phyloP scores from a whole-genome alignment of 2,329 filamentous ascomycete genomes.

The Penicillium sp. region DNA sequence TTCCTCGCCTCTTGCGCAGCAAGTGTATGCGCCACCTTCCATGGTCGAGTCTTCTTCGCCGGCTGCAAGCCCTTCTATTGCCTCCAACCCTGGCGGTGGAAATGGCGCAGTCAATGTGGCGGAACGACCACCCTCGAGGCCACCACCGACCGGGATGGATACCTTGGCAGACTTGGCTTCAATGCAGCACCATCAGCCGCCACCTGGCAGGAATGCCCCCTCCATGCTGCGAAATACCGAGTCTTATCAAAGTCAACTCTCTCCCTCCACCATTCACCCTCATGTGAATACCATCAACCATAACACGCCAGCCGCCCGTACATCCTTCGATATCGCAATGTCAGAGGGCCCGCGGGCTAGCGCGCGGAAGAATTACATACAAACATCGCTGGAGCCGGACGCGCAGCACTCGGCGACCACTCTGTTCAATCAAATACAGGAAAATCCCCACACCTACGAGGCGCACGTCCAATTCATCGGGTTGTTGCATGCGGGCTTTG shows the following conservation, averaged over 20 bases:
- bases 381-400: constrained; percentile 42
- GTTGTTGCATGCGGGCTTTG: constrained; percentile 47
- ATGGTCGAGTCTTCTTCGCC: constrained; percentile 40
- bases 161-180: constrained; percentile 49
- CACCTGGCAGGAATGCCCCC: constrained; percentile 38
- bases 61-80: constrained; percentile 31
- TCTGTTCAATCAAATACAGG: constrained; percentile 43
- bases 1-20: constrained; percentile 44
- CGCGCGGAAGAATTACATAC: constrained; percentile 40
- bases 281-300: constrained; percentile 37
- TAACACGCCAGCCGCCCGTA: constrained; percentile 41
- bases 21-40: constrained; percentile 40
- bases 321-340: constrained; percentile 47
- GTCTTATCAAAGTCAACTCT: constrained; percentile 44
- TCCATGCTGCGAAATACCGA: constrained; percentile 38
- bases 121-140: constrained; percentile 36
- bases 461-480: constrained; percentile 48
- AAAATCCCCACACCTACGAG: constrained; percentile 48
- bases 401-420: constrained; percentile 42
- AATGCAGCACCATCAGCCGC: constrained; percentile 47
- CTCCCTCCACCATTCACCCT: constrained; percentile 43
- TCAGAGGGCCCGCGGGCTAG: constrained; percentile 42
- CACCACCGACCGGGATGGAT: constrained; percentile 49
- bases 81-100: constrained; percentile 25
- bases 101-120: constrained; percentile 37